Conservation (phyloP, 2,329 filamentous ascomycete genomes). For the Sodiomyces alkalinus region DNA sequence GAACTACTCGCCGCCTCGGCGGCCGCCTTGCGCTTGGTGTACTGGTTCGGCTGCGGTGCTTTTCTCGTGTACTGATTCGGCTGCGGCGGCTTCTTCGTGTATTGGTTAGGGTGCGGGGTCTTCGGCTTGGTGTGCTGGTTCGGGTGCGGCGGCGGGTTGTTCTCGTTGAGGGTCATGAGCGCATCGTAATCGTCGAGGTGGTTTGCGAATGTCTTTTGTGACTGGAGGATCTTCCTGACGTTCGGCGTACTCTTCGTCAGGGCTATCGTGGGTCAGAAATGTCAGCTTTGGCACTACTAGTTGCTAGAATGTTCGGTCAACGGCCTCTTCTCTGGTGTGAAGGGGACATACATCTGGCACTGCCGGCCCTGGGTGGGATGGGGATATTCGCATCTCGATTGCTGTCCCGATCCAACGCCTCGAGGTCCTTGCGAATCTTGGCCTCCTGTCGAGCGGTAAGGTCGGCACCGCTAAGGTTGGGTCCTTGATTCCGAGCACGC, state of each 20-base stretch:
- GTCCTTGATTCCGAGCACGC: slow-evolving; percentile 48
- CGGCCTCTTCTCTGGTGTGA: not conserved
- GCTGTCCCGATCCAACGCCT: slow-evolving; percentile 70
- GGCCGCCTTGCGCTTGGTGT: slow-evolving; percentile 8
- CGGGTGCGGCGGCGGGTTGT: slow-evolving; percentile 13
- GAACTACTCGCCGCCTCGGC: not conserved
- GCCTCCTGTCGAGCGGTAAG: slow-evolving; percentile 69
- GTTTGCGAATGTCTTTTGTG: slow-evolving; percentile 72
- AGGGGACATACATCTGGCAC: slow-evolving; percentile 21
- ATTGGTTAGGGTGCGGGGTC: slow-evolving; percentile 8
- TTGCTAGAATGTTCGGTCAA: no score
- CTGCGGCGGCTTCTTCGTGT: slow-evolving; percentile 1
- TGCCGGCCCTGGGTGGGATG: slow-evolving; percentile 40
- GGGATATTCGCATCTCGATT: slow-evolving; percentile 57
- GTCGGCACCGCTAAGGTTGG: slow-evolving; percentile 42
- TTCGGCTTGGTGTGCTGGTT: slow-evolving; percentile 14
- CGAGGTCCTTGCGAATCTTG: slow-evolving; percentile 67
- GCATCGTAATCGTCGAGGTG: slow-evolving; percentile 70
- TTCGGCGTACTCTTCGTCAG: slow-evolving; percentile 48
- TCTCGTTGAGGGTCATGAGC: slow-evolving; percentile 30
- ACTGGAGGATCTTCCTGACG: slow-evolving; percentile 63
- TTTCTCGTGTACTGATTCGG: slow-evolving; percentile 5
- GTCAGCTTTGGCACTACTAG: slow-evolving; percentile 1
- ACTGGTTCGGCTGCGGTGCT: slow-evolving; percentile 6
- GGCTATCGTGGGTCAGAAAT: slow-evolving; percentile 15